Percentiles rank a stretch among this genome's conserved stretches.
These are phyloP conservation scores for Lentinula edodes DNA, from an alignment of 768 basidiomycete species.

Conservation along the genomic window DNA sequence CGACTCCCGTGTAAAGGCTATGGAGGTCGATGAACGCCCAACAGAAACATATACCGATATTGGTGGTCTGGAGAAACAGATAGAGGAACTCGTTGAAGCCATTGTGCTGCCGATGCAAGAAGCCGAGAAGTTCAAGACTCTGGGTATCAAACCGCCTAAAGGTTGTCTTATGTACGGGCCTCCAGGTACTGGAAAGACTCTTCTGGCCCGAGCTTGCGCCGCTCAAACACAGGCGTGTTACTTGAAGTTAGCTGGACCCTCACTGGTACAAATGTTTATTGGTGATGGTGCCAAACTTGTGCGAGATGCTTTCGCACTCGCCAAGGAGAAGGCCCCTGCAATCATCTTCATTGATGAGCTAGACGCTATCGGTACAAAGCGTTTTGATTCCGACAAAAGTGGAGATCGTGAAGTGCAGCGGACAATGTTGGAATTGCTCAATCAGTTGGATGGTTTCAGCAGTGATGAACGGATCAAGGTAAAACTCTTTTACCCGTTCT, in stretches of 20 bases:
- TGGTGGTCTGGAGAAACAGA: conserved; percentile 98
- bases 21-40: conserved; percentile 98
- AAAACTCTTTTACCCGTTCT: conserved; percentile 4
- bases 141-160: conserved; percentile 98
- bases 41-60: conserved; percentile 98
- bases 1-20: conserved; percentile 97
- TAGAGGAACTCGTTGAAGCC: conserved; percentile 96
- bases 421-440: conserved; percentile 98
- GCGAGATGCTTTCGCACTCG: conserved; percentile 95
- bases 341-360: conserved; percentile 99
- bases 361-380: conserved; percentile 98
- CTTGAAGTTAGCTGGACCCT: conserved; percentile 95
- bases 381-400: conserved; percentile 98
- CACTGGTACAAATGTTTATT: conserved; percentile 99
- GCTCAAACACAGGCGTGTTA: conserved; percentile 98
- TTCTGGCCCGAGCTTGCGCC: conserved; percentile 95
- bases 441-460: conserved; percentile 96
- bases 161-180: conserved; percentile 99
- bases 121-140: conserved; percentile 94
- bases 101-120: conserved; percentile 99
- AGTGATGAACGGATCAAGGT: conserved; percentile 98
- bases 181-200: conserved; percentile 97
- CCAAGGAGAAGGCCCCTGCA: conserved; percentile 97
- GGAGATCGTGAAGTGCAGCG: conserved; percentile 99
- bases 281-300: conserved; percentile 99